These are phyloP conservation scores for Gossypium arboreum DNA, from an alignment of 345 rosid species.

Conservation along the genomic window DNA sequence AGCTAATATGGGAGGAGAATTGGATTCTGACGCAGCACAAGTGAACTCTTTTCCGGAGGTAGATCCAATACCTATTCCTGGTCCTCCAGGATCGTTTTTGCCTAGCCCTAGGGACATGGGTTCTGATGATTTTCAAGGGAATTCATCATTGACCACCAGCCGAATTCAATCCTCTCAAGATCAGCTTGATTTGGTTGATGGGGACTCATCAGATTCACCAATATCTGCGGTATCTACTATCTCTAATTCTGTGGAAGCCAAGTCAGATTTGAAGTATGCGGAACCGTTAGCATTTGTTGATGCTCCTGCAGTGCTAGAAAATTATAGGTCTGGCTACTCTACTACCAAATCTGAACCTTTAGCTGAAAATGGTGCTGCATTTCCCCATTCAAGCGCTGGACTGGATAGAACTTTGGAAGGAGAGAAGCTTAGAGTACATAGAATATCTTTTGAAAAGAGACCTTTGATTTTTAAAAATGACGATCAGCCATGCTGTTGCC, in stretches of 20 bases:
- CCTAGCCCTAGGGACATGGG: constrained; percentile 92
- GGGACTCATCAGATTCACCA: constrained; percentile 82
- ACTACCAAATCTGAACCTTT: constrained; percentile 28
- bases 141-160: constrained; percentile 79
- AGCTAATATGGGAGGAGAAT: constrained; percentile 31
- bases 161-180: constrained; percentile 77
- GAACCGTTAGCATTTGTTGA: constrained; percentile 37
- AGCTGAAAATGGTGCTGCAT: constrained; percentile 33
- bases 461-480: constrained; percentile 38
- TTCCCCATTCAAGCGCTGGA: constrained; percentile 28
- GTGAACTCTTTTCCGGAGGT: constrained; percentile 68
- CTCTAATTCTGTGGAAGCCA: constrained; percentile 53
- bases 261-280: constrained; percentile 33
- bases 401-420: constrained; percentile 31
- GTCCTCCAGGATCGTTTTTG: constrained; percentile 95
- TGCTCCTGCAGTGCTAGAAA: constrained; percentile 34
- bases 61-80: constrained; percentile 94
- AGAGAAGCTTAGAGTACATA: constrained; percentile 32
- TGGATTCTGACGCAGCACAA: constrained; percentile 42
- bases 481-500: constrained; percentile 84
- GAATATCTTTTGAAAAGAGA: constrained; percentile 36
- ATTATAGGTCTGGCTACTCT: constrained; percentile 29
- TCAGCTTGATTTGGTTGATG: constrained; percentile 59
- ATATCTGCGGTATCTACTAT: constrained; percentile 68
- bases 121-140: constrained; percentile 86